A percentile compares a stretch with the other conserved stretches of the same genome.
Evolutionary conservation across 2,329 filamentous ascomycete species (phyloP).

Genomic region (Ophiognomonia clavigignenti-juglandacearum): DNA sequence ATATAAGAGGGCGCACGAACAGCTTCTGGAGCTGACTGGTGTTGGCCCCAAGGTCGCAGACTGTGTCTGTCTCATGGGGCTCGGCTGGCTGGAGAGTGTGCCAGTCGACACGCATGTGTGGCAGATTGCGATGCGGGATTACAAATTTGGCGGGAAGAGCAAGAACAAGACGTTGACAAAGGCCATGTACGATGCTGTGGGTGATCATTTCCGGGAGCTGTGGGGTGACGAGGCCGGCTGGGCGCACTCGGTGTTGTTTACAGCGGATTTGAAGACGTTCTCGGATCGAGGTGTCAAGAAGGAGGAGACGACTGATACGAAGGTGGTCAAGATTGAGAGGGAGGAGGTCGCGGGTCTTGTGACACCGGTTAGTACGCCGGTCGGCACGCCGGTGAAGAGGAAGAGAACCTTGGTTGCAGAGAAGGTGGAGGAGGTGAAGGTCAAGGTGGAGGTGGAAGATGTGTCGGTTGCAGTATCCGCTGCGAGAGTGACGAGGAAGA

Average conservation of each 20-base stretch:
- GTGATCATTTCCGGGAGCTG: slow-evolving; percentile 79
- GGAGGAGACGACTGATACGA: slow-evolving; percentile 11
- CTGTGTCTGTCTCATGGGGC: slow-evolving; percentile 92
- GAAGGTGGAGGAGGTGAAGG: slow-evolving; percentile 15
- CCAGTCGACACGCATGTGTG: slow-evolving; percentile 97
- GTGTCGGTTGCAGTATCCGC: background rate
- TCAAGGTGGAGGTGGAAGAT: slow-evolving; percentile 15
- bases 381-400: background rate
- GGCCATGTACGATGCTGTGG: slow-evolving; percentile 82
- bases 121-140: slow-evolving; percentile 96
- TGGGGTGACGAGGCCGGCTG: slow-evolving; percentile 96
- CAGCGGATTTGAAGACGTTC: slow-evolving; percentile 84
- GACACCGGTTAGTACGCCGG: background rate
- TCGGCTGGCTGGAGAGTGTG: slow-evolving; percentile 93
- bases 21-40: slow-evolving; percentile 73
- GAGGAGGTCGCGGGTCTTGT: slow-evolving; percentile 19
- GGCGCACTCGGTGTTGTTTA: slow-evolving; percentile 96
- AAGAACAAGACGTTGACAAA: slow-evolving; percentile 84
- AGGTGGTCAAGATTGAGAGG: slow-evolving; percentile 24
- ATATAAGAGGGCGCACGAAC: slow-evolving; percentile 76
- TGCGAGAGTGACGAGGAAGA: background rate
- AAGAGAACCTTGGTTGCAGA: slow-evolving; percentile 16
- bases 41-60: slow-evolving; percentile 97
- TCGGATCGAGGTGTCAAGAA: slow-evolving; percentile 51
- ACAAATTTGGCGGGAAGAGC: slow-evolving; percentile 73